Evolutionary conservation across 2,329 filamentous ascomycete genomes (phyloP), one percentile per base, ranked within the genome.

Genomic region (Didymella sp.): DNA sequence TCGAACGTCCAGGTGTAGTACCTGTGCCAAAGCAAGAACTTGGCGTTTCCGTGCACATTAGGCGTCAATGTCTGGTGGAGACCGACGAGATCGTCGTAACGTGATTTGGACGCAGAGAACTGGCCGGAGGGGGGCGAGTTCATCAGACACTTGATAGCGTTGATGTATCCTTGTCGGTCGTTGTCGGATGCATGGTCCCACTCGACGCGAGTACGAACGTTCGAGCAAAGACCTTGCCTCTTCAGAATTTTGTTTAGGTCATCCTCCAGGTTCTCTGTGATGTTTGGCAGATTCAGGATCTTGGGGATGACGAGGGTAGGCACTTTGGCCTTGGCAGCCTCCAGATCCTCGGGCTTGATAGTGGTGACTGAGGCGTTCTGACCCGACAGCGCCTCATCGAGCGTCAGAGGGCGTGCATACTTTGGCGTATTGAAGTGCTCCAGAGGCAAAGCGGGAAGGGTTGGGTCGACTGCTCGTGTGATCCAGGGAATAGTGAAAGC

Each of bases 1-100:
- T 81, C 79, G 58, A 78, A 80, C 1, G 68, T 65, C 69, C 79
- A 76, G 19, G 72, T 61, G 63, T 68, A 77, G 66, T 78, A 78
- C 21, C 78, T 71, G 67, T 80, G 78, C 78, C 78, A 80, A 19
- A 78, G 63, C 30, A 79, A 62, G 69, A 79, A 79, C 43, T 74
- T 75, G 41, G 59, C 40, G 50, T 69, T 75, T 22, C 60, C 60
- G 49, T 75, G 73, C 2, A 75, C 70, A 21, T 70, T 72, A 25
- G 67, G 67, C 1, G 72, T 75, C 15, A 73, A 54, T 1, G 35
- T 57, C 50, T 75, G 73, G 55, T 75, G 73, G 22, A 75, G 63
- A 2, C 68, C 67, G 21, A 73, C 70, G 3, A 74, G 38, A 30
- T 75, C 73, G 46, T 75, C 73, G 45, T 75, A 75, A 4, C 70